Base-by-base conservation (phyloP, 345 rosid genomes). In the Gossypium longicalyx region DNA sequence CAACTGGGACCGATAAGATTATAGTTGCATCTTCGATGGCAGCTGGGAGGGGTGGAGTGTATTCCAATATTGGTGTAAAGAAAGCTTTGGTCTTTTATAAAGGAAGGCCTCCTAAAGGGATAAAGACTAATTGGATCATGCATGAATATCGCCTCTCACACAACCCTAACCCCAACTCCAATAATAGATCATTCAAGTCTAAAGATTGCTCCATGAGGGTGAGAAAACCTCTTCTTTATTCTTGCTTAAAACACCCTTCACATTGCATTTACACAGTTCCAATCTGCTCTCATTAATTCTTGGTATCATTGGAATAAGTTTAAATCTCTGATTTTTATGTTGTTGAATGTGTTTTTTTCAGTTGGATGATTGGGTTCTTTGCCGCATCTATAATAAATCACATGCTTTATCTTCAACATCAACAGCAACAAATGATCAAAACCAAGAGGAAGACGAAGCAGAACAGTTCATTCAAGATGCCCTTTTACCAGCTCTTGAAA, bases 311-410 rank as follows among this genome's bases (percentile, higher is more conserved):
- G 12, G 38, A 16, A 13, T 9, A 11, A 17, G 38, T 71, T 2
- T 20, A 23, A 9, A 56, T 52, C 62, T 12, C 25, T 15, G 38
- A 4, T 34, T 34, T 34, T 34, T 34, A 34, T 34, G 38, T 2
- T 48, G 51, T n/a, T 53, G 9, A n/a, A 53, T 53, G 22, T 53
- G 59, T 20, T 7, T 54, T 20, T 51, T 85, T 6, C 89, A 95
- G 99, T 79, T 95, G 44, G 99, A 95, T 80, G 96, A 95, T 78
- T 93, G 99, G 98, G 99, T 95, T 74, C 97, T 93, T 53, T 95
- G 97, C 84, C 94, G 99, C 78, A 95, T 95, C 68, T 95, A 95
- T 87, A 86, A 85, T 81, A 95, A 93, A 80, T 77, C 84, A 48
- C 90, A 93, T n/a, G 81, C 84, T 51, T 73, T 85, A 7, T 62